Conservation (phyloP, 805 yeast genomes). For the Suhomyces sp. region DNA sequence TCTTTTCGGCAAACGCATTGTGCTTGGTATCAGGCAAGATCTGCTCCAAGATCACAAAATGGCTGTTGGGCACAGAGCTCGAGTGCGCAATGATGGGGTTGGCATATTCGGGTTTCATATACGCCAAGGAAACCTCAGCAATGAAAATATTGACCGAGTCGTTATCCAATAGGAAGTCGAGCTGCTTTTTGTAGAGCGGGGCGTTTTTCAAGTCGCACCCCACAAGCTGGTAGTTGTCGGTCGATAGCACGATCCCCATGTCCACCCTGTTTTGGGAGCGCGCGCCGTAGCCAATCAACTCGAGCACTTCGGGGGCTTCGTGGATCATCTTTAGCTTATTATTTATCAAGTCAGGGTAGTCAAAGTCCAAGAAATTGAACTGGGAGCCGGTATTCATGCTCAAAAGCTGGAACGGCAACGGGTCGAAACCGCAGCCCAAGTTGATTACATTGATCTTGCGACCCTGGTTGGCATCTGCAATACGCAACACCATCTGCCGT, state of each 20-base stretch:
- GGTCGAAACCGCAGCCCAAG: slow-evolving; percentile 73
- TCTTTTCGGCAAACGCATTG: slow-evolving; percentile 70
- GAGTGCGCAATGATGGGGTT: slow-evolving; percentile 55
- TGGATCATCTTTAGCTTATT: slow-evolving; percentile 54
- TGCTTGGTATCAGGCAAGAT: slow-evolving; percentile 58
- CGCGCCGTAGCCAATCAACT: slow-evolving; percentile 29
- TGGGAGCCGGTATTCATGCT: slow-evolving; percentile 14
- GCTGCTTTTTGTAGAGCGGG: slow-evolving; percentile 31
- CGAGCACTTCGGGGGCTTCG: slow-evolving; percentile 43
- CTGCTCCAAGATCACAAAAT: slow-evolving; percentile 69
- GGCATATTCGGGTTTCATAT: slow-evolving; percentile 67
- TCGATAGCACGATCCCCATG: slow-evolving; percentile 24
- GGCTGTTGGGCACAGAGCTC: slow-evolving; percentile 47
- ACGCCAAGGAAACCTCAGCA: slow-evolving; percentile 82
- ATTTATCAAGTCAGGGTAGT: slow-evolving; percentile 65
- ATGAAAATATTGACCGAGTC: slow-evolving; percentile 55
- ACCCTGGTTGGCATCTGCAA: slow-evolving; percentile 30
- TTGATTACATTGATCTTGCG: slow-evolving; percentile 49
- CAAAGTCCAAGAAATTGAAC: slow-evolving; percentile 59
- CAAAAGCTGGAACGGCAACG: slow-evolving; percentile 40
- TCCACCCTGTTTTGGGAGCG: slow-evolving; percentile 10
- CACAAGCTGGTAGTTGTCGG: slow-evolving; percentile 51
- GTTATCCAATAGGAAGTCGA: slow-evolving; percentile 23
- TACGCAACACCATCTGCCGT: slow-evolving; percentile 46
- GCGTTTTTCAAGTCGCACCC: slow-evolving; percentile 65